A percentile compares a stretch with the other conserved stretches of the same genome.
phyloP scores from a whole-genome alignment of 345 rosid genomes.

The Camelina hispida region DNA sequence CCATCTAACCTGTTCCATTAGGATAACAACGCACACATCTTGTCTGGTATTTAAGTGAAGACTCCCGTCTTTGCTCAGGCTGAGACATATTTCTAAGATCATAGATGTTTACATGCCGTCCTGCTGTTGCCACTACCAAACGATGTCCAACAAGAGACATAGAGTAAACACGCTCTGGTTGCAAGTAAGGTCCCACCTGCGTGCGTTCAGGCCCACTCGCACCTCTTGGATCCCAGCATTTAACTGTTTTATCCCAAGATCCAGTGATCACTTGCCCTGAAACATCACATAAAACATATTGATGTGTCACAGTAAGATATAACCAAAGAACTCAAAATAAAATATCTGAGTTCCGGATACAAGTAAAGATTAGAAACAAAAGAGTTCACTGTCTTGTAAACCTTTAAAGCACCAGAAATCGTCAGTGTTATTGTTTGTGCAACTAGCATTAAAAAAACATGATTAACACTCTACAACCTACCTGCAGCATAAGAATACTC shows the following conservation, averaged over 20 bases:
- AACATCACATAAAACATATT: constrained; percentile 22
- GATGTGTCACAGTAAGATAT: not conserved
- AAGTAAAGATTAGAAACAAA: not conserved
- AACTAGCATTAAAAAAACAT: not conserved
- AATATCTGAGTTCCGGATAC: no score
- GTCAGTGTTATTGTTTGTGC: not conserved
- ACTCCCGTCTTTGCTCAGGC: constrained; percentile 98
- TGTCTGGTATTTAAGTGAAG: constrained; percentile 95
- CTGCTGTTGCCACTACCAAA: constrained; percentile 96
- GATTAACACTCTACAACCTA: constrained; percentile 38
- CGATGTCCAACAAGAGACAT: constrained; percentile 93
- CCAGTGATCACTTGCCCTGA: constrained; percentile 97
- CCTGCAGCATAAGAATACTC: constrained; percentile 99
- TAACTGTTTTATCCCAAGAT: constrained; percentile 96
- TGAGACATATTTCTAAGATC: constrained; percentile 98
- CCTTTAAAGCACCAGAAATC: constrained; percentile 1
- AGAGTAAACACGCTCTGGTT: constrained; percentile 98
- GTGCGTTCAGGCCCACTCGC: constrained; percentile 95
- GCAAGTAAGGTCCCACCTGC: constrained; percentile 87
- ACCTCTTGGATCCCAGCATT: constrained; percentile 99
- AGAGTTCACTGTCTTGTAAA: not conserved
- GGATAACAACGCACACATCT: constrained; percentile 97
- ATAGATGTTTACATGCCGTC: constrained; percentile 94
- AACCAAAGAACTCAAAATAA: no score
- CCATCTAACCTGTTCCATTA: constrained; percentile 83